Evolutionary conservation across 139 green algal genomes (phyloP), one percentile per base, ranked within the genome.

Genomic region (Deuterostichococcus epilithicus): DNA sequence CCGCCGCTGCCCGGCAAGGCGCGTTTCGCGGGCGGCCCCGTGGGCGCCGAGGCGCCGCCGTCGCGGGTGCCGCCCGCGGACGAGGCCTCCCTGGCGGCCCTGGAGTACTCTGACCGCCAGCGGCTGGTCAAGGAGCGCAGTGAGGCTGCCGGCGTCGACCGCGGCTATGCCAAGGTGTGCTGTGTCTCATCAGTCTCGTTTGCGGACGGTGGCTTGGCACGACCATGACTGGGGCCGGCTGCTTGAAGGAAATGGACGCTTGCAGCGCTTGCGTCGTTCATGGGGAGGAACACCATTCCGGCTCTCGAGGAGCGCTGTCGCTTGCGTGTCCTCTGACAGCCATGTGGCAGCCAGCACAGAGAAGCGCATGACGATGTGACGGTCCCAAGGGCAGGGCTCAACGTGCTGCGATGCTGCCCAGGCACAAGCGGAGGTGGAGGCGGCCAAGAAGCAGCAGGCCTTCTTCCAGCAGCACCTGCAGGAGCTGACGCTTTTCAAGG

Each of bases 401-500:
- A 52, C 10, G 10, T 8, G 42, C 42, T 52, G 42, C 13, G 8
- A 52, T 52, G 42, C 13, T 63, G 20, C 18, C 3, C 52, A 83
- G 79, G 68, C 68, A 0, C 59, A 83, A 47, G 28, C 45, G 65
- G 47, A 45, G 8, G 44, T 59, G 5, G 60, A 85, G 73, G 47
- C 35, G 25, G 72, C 71, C 18, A 65, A 81, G 74, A 35, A 66
- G 39, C 84, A 80, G 76, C 76, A 78, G 42, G 75, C 74, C 23
- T 77, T 83, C 30, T 89, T 80, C 76, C 67, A 82, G 72, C 33
- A 76, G 35, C 80, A 80, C 13, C 45, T 90, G 77, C 80, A 88
- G 79, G 83, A 93, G 74, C 78, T 95, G 15, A 86, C 83, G 36
- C 70, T 95, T 36, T 95, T 92, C 84, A 92, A 91, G 76, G 88